These are phyloP conservation scores for Pseudodiploospora longispora DNA, from an alignment of 2,329 filamentous ascomycete species.

Conservation along the genomic window DNA sequence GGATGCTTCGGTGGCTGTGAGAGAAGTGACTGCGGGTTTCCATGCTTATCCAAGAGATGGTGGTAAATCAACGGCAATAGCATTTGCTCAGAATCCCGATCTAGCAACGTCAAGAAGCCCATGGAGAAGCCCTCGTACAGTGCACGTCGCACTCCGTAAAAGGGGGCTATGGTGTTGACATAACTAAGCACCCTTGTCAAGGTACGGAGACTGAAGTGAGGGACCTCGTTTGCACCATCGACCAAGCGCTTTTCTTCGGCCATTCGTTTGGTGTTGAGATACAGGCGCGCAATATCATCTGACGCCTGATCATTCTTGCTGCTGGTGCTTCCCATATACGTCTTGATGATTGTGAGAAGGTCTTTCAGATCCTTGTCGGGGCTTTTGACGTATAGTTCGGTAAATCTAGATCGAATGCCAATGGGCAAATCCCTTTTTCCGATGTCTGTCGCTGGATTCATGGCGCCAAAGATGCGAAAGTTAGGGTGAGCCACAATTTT, in stretches of 20 bases:
- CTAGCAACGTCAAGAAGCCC: conserved; percentile 89
- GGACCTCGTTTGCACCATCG: conserved; percentile 90
- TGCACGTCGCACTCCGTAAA: conserved; percentile 77
- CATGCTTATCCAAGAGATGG: conserved; percentile 63
- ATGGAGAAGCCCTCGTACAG: conserved; percentile 95
- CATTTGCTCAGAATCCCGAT: conserved; percentile 70
- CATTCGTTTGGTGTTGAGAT: conserved; percentile 77
- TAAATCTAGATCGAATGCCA: conserved; percentile 85
- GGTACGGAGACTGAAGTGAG: conserved; percentile 93
- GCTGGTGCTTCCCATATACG: conserved; percentile 69
- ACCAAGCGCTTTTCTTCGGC: conserved; percentile 78
- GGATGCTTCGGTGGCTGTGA: conserved; percentile 72
- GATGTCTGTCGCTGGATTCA: conserved; percentile 97
- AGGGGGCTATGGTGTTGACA: conserved; percentile 72
- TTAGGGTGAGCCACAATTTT: conserved; percentile 82
- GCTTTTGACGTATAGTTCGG: conserved; percentile 87
- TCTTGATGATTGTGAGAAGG: conserved; percentile 77
- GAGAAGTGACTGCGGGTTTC: conserved; percentile 62
- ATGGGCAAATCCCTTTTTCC: conserved; percentile 90
- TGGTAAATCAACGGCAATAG: conserved; percentile 74
- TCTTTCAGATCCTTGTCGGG: conserved; percentile 84
- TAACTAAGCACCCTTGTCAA: conserved; percentile 85
- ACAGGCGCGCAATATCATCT: conserved; percentile 76
- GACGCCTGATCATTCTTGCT: conserved; percentile 66
- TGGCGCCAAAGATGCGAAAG: conserved; percentile 94